A percentile compares a stretch with the other conserved stretches of the same genome.
phyloP scores from a whole-genome alignment of 352 stramenopile species.

The Globisporangium apiculatum region DNA sequence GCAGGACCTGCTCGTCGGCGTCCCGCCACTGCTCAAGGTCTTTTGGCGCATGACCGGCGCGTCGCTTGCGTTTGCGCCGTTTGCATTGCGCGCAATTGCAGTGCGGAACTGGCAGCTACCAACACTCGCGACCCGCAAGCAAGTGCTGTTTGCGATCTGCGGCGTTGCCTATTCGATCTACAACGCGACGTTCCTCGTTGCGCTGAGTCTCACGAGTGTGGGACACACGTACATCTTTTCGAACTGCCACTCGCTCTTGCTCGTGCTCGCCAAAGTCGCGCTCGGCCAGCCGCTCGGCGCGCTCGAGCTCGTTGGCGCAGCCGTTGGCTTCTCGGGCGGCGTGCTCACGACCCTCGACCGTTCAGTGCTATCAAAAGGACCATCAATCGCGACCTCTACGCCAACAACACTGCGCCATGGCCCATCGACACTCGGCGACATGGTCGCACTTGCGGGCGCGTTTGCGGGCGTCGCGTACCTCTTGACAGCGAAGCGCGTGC shows the following conservation, averaged over 20 bases:
- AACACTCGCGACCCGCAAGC: constrained; percentile 10
- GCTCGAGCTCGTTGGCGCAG: constrained; percentile 31
- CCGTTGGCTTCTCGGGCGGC: constrained; percentile 31
- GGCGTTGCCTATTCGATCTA: constrained; percentile 30
- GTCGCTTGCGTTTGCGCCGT: constrained; percentile 23
- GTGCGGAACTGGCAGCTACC: constrained; percentile 15
- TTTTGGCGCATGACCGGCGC: constrained; percentile 50
- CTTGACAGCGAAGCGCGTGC: constrained; percentile 33
- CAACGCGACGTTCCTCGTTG: constrained; percentile 43
- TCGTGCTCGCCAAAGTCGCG: constrained; percentile 42
- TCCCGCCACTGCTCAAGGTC: constrained; percentile 41
- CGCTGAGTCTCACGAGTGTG: constrained; percentile 42
- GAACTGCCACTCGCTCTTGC: constrained; percentile 48
- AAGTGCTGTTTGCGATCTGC: constrained; percentile 21
- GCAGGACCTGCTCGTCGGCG: constrained; percentile 29
- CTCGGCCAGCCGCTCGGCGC: constrained; percentile 21
- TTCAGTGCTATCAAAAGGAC: constrained; percentile 10
- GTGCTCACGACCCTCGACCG: constrained; percentile 23
- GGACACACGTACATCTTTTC: constrained; percentile 52
- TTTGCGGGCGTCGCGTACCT: constrained; percentile 44
- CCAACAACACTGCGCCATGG: not conserved
- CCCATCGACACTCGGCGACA: constrained; percentile 21
- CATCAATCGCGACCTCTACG: constrained; percentile 4
- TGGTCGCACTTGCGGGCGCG: constrained; percentile 47
- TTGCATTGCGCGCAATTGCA: constrained; percentile 21